Evolutionary conservation across 116 monocot species (phyloP), one percentile per base, ranked within the genome.

Genomic region (Posidonia oceanica): DNA sequence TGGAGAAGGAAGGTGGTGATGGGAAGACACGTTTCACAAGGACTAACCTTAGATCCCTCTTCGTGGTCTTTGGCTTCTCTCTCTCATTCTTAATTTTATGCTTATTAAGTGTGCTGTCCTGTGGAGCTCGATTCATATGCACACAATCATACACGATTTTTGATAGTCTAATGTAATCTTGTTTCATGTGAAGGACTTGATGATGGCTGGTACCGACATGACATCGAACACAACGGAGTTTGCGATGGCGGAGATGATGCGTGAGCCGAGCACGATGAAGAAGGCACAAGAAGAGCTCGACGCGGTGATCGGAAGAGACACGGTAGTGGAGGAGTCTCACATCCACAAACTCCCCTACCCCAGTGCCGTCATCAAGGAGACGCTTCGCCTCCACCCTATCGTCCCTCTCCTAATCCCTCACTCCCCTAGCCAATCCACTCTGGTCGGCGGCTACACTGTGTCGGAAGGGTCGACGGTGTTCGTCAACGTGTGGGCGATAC

Each of bases 241-340:
- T 44, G 76, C 73, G 14, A 66, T 81, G 59, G 73, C 81, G 0
- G 70, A 81, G 52, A 36, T 81, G 68, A 37, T 81, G 52, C 13
- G 40, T 13, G 39, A 70, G 6, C 77, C 81, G 0, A 53, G 64
- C 13, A 77, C 54, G n/a, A 21, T 81, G 51, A 37, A n/a, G n/a
- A n/a, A n/a, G n/a, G n/a, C n/a, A n/a, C n/a, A n/a, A n/a, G n/a
- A n/a, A n/a, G n/a, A n/a, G n/a, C n/a, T n/a, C n/a, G n/a, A n/a
- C n/a, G n/a, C n/a, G n/a, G n/a, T n/a, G n/a, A n/a, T n/a, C n/a
- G n/a, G n/a, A n/a, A n/a, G n/a, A n/a, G n/a, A n/a, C n/a, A n/a
- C n/a, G n/a, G n/a, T n/a, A n/a, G n/a, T n/a, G n/a, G n/a, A n/a
- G n/a, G n/a, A n/a, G n/a, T n/a, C n/a, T n/a, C n/a, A n/a, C n/a